These are phyloP conservation scores for Chlorella sp. DNA, from an alignment of 139 green algal genomes.

Conservation along the genomic window DNA sequence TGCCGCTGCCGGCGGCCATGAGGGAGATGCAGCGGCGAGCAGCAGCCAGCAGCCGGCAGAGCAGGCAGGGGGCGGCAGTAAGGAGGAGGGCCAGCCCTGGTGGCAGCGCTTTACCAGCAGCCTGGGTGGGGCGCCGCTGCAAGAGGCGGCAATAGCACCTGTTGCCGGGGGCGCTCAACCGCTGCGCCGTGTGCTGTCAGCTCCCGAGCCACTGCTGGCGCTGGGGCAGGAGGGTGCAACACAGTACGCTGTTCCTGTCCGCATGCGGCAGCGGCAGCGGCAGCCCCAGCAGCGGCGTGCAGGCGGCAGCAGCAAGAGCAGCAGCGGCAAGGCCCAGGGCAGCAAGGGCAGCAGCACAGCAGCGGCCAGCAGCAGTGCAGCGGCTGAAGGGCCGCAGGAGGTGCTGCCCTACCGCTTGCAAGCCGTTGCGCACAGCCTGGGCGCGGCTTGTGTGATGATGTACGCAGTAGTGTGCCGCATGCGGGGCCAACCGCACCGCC, in stretches of 20 bases:
- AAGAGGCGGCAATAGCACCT: neutral
- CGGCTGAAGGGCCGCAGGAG: neutral
- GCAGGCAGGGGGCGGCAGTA: neutral
- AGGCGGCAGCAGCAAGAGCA: neutral
- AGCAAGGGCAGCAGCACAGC: neutral
- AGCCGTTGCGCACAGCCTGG: slow-evolving; percentile 75
- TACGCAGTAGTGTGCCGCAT: slow-evolving; percentile 57
- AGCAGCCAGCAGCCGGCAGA: neutral
- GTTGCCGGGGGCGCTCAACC: neutral
- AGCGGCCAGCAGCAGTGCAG: neutral
- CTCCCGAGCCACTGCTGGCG: neutral
- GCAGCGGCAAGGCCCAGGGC: neutral
- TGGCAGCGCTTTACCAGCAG: neutral
- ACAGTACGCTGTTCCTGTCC: neutral
- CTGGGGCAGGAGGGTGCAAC: neutral
- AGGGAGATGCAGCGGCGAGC: neutral
- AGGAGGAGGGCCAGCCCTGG: neutral
- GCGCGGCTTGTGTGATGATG: slow-evolving; percentile 71
- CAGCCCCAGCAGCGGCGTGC: neutral
- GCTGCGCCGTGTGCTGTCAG: slow-evolving; percentile 14
- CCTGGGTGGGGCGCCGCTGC: neutral
- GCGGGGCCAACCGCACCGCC: slow-evolving; percentile 56
- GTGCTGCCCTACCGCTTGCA: slow-evolving; percentile 36
- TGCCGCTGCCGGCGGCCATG: neutral
- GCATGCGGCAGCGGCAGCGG: neutral